Conservation (phyloP, 2,329 filamentous ascomycete genomes). For the Biscogniauxia sp. region DNA sequence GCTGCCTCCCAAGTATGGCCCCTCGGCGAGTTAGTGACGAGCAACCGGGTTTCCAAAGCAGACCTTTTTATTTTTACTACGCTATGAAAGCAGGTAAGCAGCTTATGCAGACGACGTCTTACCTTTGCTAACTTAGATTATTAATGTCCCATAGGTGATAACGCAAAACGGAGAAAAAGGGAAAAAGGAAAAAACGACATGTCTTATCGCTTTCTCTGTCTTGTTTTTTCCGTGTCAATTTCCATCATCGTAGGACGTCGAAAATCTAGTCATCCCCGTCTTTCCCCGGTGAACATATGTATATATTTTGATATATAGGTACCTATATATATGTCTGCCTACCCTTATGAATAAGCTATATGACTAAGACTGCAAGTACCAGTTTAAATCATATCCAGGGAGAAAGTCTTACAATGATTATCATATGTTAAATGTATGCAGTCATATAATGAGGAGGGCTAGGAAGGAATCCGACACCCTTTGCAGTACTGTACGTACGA, state of each 20-base stretch:
- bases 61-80: background rate
- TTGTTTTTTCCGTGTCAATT: background rate
- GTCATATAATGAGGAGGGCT: background rate
- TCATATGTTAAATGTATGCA: background rate
- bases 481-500: background rate
- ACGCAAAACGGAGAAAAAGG: background rate
- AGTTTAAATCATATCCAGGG: background rate
- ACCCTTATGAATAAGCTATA: background rate
- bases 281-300: background rate
- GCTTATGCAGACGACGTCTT: background rate
- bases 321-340: no score
- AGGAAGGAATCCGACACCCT: background rate
- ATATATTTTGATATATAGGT: no score
- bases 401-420: background rate
- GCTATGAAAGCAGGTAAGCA: background rate
- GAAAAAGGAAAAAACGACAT: background rate
- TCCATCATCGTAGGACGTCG: background rate
- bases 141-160: background rate
- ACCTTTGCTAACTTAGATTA: background rate
- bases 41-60: background rate
- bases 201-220: background rate
- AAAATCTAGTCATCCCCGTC: background rate
- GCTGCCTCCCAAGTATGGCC: background rate
- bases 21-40: background rate
- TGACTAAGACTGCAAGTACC: background rate